Evolutionary conservation across 352 stramenopile species (phyloP), one percentile per base, ranked within the genome.

Genomic region (Globisporangium parvum): DNA sequence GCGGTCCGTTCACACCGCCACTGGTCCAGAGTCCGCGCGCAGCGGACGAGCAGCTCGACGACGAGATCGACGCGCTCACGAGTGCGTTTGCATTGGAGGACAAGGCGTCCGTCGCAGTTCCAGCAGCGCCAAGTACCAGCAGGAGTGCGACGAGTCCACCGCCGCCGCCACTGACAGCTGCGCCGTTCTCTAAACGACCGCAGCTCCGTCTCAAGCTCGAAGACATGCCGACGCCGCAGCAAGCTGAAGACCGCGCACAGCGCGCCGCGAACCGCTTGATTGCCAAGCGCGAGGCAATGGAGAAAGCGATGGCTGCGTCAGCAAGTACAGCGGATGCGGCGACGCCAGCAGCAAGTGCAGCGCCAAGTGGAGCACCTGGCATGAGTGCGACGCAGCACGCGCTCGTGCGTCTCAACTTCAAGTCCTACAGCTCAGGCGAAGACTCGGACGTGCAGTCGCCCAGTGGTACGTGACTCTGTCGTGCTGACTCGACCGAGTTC

Each of bases 191-290:
- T 12, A 91, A 88, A 40, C 75, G 85, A 9, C 83, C 83, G 20
- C 70, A 80, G 33, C 59, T 94, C 40, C 74, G 80, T 11, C 62
- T 94, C 11, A 91, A 94, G 55, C 65, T 94, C 3, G 85, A 94
- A 63, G 82, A 92, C 35, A 94, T 94, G 85, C 85, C 85, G 24
- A 94, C 85, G 10, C 75, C 82, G 5, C 85, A 94, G 46, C 80
- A 94, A 70, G 85, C 85, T 2, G 85, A 94, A 63, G 77, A 91
- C 18, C 66, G 82, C 40, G 85, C 85, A 0, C 83, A 93, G 28
- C 77, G 80, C 47, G 80, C 80, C 21, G 82, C 84, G 10, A 91
- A 67, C 39, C 74, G 80, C 11, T 69, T 91, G 24, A 87, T 93
- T 52, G 79, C 82, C 0, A 80, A 82, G 23, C 75, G 84, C 46